Percentiles rank a stretch among this genome's conserved stretches.
Evolutionary conservation across 495 filamentous ascomycete genomes (phyloP).

Genomic region (Sordaria brevicollis): DNA sequence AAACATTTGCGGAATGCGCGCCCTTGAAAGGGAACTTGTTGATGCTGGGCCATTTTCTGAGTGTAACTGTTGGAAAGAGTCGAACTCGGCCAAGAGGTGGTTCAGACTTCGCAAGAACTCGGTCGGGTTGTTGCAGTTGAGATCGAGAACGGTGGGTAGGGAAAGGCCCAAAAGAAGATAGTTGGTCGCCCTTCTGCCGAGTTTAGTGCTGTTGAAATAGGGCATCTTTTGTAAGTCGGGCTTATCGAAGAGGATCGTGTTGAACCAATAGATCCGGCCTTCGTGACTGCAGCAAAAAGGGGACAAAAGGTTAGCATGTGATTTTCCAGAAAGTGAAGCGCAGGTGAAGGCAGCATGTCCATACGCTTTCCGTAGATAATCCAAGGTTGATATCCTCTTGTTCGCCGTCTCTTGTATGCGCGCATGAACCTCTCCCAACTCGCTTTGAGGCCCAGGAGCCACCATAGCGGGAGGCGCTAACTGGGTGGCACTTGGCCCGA

Average conservation of each 20-base stretch:
- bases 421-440: slow-evolving; percentile 46
- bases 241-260: slow-evolving; percentile 84
- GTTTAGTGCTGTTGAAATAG: slow-evolving; percentile 72
- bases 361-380: slow-evolving; percentile 86
- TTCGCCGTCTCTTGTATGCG: slow-evolving; percentile 82
- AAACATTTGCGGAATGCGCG: slow-evolving; percentile 82
- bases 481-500: slow-evolving; percentile 14
- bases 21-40: slow-evolving; percentile 57
- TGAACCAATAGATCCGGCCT: slow-evolving; percentile 95
- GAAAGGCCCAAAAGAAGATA: slow-evolving; percentile 90
- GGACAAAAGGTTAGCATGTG: slow-evolving; percentile 9
- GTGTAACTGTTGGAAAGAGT: slow-evolving; percentile 80
- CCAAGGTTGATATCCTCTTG: slow-evolving; percentile 92
- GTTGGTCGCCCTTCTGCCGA: slow-evolving; percentile 78
- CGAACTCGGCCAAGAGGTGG: slow-evolving; percentile 80
- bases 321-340: neutral
- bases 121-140: slow-evolving; percentile 60
- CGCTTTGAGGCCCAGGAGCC: slow-evolving; percentile 23
- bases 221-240: slow-evolving; percentile 69
- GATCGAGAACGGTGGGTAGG: slow-evolving; percentile 77
- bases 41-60: slow-evolving; percentile 60
- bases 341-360: slow-evolving; percentile 19
- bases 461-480: slow-evolving; percentile 21
- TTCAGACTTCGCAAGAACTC: slow-evolving; percentile 87
- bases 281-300: slow-evolving; percentile 56